phyloP scores from a whole-genome alignment of 352 stramenopile species.

The Phytopythium mirpurense region DNA sequence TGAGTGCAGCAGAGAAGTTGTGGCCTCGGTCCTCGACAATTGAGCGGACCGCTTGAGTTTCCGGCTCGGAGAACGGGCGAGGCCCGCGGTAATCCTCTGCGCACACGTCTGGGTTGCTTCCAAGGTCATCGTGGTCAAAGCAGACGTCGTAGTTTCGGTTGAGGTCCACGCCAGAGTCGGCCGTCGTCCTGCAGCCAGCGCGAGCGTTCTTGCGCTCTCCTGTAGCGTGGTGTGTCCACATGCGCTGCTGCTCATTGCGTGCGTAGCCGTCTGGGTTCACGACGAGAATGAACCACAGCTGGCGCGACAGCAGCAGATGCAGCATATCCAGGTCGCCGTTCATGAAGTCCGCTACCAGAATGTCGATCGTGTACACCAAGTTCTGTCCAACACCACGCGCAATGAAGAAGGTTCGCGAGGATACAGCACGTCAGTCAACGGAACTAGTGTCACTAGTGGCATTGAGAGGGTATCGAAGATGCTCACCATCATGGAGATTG shows the following conservation, averaged over 20 bases:
- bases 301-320: constrained; percentile 51
- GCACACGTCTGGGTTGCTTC: constrained; percentile 61
- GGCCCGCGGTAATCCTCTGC: constrained; percentile 71
- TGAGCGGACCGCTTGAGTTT: constrained; percentile 65
- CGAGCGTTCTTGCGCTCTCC: constrained; percentile 74
- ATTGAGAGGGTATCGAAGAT: too few species aligned
- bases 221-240: constrained; percentile 38
- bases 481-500: constrained; percentile 85
- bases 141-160: constrained; percentile 87
- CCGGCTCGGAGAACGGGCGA: constrained; percentile 72
- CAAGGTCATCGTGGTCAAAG: constrained; percentile 52
- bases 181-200: constrained; percentile 21
- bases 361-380: constrained; percentile 78
- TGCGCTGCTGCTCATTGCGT: constrained; percentile 55
- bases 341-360: constrained; percentile 47
- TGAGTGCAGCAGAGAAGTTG: constrained; percentile 60
- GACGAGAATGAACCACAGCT: constrained; percentile 81
- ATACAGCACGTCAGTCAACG: too few species aligned
- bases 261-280: constrained; percentile 84
- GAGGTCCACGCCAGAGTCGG: constrained; percentile 63
- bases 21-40: constrained; percentile 48
- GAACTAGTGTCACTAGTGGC: too few species aligned
- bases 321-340: constrained; percentile 54
- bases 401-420: too few species aligned
- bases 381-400: constrained; percentile 30